Evolutionary conservation across 2,329 filamentous ascomycete genomes (phyloP).

Genomic region (Ilyonectria sp.): DNA sequence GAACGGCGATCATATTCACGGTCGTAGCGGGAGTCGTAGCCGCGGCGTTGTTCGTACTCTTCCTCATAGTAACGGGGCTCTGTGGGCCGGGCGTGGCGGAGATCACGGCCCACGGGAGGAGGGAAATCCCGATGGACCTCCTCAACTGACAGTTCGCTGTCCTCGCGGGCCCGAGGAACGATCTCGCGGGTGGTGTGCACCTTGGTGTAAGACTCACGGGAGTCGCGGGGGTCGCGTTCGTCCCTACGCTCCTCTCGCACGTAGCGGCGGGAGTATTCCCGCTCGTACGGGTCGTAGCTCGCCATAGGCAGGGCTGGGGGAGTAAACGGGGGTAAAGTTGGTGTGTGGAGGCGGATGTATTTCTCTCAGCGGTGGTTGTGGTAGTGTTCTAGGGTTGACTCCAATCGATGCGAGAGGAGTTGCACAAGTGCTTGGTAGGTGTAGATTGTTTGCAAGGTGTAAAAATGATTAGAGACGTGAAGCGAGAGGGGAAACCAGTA

Average conservation of each 20-base stretch:
- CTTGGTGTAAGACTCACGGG: constrained; percentile 64
- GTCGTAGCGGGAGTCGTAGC: constrained; percentile 65
- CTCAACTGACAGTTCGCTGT: constrained; percentile 83
- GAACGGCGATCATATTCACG: constrained; percentile 61
- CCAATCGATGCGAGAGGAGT: background rate
- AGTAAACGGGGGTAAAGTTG: constrained; percentile 6
- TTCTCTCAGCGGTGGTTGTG: background rate
- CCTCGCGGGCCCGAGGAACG: constrained; percentile 74
- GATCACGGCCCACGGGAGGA: constrained; percentile 70
- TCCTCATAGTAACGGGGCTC: constrained; percentile 73
- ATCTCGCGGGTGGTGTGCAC: constrained; percentile 65
- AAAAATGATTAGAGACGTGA: background rate
- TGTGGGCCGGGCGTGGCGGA: constrained; percentile 75
- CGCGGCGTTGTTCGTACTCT: constrained; percentile 61
- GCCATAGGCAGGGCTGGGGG: constrained; percentile 50
- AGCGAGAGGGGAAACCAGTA: background rate
- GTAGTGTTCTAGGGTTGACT: constrained; percentile 5
- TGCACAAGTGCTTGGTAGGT: background rate
- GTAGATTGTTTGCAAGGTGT: background rate
- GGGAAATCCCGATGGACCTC: constrained; percentile 89
- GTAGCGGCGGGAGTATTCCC: constrained; percentile 65
- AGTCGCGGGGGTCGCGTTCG: constrained; percentile 67
- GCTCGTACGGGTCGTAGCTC: constrained; percentile 70
- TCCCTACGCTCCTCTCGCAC: constrained; percentile 69
- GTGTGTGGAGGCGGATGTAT: background rate